phyloP scores from a whole-genome alignment of 768 basidiomycete genomes.

The Nidularia pulvinata region DNA sequence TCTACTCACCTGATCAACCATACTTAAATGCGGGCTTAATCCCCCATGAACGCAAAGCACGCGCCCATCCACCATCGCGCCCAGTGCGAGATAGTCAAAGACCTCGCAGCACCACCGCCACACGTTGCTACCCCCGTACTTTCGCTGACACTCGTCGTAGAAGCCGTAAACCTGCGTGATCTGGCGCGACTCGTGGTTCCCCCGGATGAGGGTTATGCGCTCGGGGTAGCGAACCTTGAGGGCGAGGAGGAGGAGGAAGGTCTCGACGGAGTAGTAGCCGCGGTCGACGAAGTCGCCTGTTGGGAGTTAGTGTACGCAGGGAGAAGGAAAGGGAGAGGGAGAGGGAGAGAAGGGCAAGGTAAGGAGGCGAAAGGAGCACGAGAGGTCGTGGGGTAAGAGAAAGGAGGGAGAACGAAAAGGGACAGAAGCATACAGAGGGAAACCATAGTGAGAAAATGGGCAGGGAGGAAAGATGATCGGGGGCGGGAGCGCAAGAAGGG shows the following conservation, averaged over 20 bases:
- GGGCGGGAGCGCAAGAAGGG: too few relatives aligned
- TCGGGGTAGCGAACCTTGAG: slow-evolving; percentile 98
- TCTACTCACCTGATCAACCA: slow-evolving; percentile 80
- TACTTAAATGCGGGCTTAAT: slow-evolving; percentile 84
- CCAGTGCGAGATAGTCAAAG: slow-evolving; percentile 94
- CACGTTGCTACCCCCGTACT: slow-evolving; percentile 92
- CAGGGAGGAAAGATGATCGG: too few relatives aligned
- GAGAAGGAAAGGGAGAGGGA: slow-evolving; percentile 3
- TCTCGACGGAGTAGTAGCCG: slow-evolving; percentile 97
- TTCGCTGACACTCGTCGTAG: slow-evolving; percentile 96
- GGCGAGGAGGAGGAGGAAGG: slow-evolving; percentile 91
- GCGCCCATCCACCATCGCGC: slow-evolving; percentile 94
- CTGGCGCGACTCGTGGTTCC: slow-evolving; percentile 97
- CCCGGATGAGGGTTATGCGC: slow-evolving; percentile 94
- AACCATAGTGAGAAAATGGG: too few relatives aligned
- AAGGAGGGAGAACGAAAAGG: background rate
- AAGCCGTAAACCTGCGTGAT: slow-evolving; percentile 97
- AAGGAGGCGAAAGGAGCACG: background rate
- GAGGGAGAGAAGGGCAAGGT: slow-evolving; percentile 2
- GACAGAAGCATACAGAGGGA: too few relatives aligned
- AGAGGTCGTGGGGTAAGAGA: background rate
- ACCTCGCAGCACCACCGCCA: slow-evolving; percentile 99
- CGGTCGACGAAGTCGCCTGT: slow-evolving; percentile 98
- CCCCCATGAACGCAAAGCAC: slow-evolving; percentile 99
- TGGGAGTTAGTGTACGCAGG: background rate